A percentile compares a stretch with the other conserved stretches of the same genome.
These are phyloP conservation scores for Agaricus subrufescens DNA, from an alignment of 768 basidiomycete genomes.

Conservation along the genomic window DNA sequence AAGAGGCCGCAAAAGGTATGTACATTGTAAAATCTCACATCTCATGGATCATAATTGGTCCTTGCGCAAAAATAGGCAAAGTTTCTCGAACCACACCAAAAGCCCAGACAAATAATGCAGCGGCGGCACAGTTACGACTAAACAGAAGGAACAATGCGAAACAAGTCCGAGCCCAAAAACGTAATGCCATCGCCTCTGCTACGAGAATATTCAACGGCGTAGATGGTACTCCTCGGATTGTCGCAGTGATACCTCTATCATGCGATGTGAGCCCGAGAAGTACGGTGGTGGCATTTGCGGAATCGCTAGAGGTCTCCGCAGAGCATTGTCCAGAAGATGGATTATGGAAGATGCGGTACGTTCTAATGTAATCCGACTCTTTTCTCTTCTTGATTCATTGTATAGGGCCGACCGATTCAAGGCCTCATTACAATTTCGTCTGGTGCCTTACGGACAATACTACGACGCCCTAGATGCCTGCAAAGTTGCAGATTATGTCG, in stretches of 20 bases:
- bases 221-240: constrained; percentile 79
- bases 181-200: constrained; percentile 60
- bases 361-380: background rate
- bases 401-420: constrained; percentile 83
- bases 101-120: constrained; percentile 43
- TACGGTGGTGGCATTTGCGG: constrained; percentile 54
- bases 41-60: background rate
- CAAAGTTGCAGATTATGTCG: constrained; percentile 86
- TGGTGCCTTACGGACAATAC: constrained; percentile 63
- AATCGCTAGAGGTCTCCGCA: constrained; percentile 49
- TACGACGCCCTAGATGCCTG: constrained; percentile 82
- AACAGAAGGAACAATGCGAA: constrained; percentile 85
- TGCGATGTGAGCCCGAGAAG: constrained; percentile 52
- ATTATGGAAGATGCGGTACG: constrained; percentile 66
- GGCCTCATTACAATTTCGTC: constrained; percentile 85
- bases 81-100: constrained; percentile 53
- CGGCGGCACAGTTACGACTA: constrained; percentile 65
- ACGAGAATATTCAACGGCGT: constrained; percentile 76
- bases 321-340: constrained; percentile 50
- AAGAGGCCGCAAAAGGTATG: constrained; percentile 80
- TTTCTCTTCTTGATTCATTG: constrained; percentile 1
- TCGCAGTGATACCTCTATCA: constrained; percentile 83
- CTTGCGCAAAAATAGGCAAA: constrained; percentile 40
- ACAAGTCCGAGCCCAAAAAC: constrained; percentile 73
- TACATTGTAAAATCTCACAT: background rate